Base-by-base conservation (phyloP, 2,329 filamentous ascomycete genomes). In the Plenodomus biglobosus region DNA sequence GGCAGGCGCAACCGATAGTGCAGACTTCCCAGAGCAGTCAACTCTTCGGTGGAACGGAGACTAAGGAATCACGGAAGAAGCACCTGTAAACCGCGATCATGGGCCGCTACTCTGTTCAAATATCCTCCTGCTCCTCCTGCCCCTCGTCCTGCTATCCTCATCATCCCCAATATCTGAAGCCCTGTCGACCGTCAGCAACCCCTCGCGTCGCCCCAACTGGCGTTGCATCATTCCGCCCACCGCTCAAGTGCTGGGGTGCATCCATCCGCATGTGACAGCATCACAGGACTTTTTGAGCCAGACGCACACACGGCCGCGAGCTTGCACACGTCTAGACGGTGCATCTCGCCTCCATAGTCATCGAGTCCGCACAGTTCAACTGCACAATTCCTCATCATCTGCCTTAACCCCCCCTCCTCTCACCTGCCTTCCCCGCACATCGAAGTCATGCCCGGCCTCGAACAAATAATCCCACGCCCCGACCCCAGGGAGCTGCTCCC, bases 401-500 rank as follows among this genome's bases (percentile, higher is more conserved):
- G 4, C 3, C 21, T 38, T 36, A 30, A 16, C 13, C 27, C 21
- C 21, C 38, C 17, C 16, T n/a, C 8, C 13, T 22, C 15, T 15
- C 41, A 5, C 6, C 16, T 16, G 39, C 13, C 27, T 10, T 20
- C 34, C 41, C 22, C 38, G 8, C 51, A 39, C 49, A 39, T 18
- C 37, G 22, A 52, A 46, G 44, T 38, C 40, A 75, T 66, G 55
- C 81, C 80, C 73, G 80, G 80, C 10, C 49, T 63, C 38, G 58
- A 56, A 62, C 76, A 81, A 58, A 70, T 77, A 45, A 79, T 83
- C 47, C 76, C 76, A 44, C 73, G 76, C 34, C 84, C 83, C 21
- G 75, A 83, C 50, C 74, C 81, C 43, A 76, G 78, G 53, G 73
- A 77, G 35, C 73, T 86, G 13, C 77, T 86, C 17, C 83, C 81